Base-by-base conservation (phyloP, 2,329 filamentous ascomycete species). In the Fusarium nisikadoi region DNA sequence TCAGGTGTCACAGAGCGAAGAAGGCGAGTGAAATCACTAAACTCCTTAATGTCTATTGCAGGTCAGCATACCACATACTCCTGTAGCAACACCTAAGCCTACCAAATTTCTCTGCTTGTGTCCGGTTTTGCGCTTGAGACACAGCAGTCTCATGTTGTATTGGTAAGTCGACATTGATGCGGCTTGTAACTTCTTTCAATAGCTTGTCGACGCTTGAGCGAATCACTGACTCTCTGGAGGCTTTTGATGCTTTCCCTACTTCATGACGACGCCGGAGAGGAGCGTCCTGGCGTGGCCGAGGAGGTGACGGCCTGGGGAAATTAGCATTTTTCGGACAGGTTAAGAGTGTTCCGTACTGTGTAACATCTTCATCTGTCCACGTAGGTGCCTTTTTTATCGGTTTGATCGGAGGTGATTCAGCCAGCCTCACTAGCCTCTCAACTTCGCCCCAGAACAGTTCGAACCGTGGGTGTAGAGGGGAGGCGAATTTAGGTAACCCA, bases 381-480 rank as follows among this genome's bases (percentile, higher is more conserved):
- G 67, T 71, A 4, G 71, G 67, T 36, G 62, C 63, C 31, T 49
- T 65, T 27, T 66, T 73, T 27, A 58, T 46, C 2, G 52, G 42
- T 42, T 72, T 72, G 36, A 46, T 58, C 2, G 59, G 50, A 14
- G 61, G 50, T 7, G 49, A 43, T 43, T 54, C 50, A 20, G 67
- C 67, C 17, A 73, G 57, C 19, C 50, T 73, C 5, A 73, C 71
- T 16, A 74, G 62, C 45, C 71, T 62, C 31, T 68, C 59, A 25
- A 74, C 68, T 33, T 74, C 72, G 16, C 70, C 70, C 72, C 72
- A 74, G 29, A 74, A 74, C 9, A 69, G 41, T 36, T 73, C 70
- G 36, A 74, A 74, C 14, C 72, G 57, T 23, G 72, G 52, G 8
- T 74, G 70, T 12, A 42, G 31, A 36, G 68, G 68, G 3, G 72